phyloP scores from a whole-genome alignment of 208 protist species.

The Acanthamoeba castellanii region DNA sequence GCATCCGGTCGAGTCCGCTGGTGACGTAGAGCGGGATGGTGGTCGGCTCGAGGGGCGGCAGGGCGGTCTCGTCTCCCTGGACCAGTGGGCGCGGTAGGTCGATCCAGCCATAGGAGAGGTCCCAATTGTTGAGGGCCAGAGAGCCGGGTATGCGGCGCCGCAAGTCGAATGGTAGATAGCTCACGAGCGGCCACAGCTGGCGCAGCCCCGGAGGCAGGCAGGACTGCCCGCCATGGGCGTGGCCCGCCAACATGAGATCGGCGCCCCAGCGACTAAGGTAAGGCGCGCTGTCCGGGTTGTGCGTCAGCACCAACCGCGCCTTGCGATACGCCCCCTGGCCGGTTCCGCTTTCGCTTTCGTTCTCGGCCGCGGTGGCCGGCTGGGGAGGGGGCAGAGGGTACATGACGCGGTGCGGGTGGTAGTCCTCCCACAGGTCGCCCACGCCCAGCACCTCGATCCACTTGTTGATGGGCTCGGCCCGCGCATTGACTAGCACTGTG shows the following conservation, averaged over 20 bases:
- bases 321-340: neutral
- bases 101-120: conserved; percentile 18
- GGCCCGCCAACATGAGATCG: conserved; percentile 64
- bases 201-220: neutral
- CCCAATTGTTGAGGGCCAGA: conserved; percentile 15
- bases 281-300: conserved; percentile 14
- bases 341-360: neutral
- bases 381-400: neutral
- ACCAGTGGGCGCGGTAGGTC: neutral
- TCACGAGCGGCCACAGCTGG: conserved; percentile 24
- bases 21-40: conserved; percentile 42
- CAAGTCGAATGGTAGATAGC: neutral
- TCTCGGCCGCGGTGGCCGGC: too few species aligned
- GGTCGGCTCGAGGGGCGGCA: neutral
- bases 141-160: neutral
- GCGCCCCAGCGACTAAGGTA: conserved; percentile 34
- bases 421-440: conserved; percentile 46
- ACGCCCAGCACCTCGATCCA: conserved; percentile 67
- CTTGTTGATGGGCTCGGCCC: conserved; percentile 69
- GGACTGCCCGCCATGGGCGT: conserved; percentile 19
- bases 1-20: neutral
- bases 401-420: conserved; percentile 5
- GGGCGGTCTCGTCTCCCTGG: neutral
- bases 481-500: neutral
- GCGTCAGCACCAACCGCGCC: neutral